These are phyloP conservation scores for Potentilla sterilis DNA, from an alignment of 306 rosid species.

Conservation along the genomic window DNA sequence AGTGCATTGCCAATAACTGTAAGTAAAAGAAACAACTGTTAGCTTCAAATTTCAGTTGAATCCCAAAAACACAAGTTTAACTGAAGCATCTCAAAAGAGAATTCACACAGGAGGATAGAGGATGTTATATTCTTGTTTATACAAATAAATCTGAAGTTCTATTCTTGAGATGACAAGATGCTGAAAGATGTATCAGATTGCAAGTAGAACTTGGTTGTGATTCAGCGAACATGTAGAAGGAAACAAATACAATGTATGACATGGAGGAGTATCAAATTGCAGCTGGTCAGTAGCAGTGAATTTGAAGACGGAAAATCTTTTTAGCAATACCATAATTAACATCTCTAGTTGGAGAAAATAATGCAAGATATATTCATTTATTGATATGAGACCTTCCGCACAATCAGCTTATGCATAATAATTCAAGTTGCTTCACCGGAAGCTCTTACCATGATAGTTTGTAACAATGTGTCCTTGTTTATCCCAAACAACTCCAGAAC, in stretches of 20 bases:
- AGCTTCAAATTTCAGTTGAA: conserved; percentile 14
- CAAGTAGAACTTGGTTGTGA: neutral
- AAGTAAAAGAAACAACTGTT: conserved; percentile 25
- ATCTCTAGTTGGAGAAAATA: neutral
- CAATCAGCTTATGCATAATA: conserved; percentile 12
- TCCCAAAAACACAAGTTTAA: neutral
- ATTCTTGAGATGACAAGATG: neutral
- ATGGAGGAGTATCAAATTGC: neutral
- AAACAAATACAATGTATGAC: neutral
- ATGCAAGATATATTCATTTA: conserved; percentile 1
- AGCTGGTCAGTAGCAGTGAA: neutral
- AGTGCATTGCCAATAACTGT: conserved; percentile 93
- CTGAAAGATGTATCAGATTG: neutral
- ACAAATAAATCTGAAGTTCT: neutral
- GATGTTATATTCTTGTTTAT: neutral
- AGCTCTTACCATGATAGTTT: conserved; percentile 84
- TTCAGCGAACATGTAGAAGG: neutral
- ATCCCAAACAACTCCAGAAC: conserved; percentile 98
- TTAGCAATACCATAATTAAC: conserved; percentile 2
- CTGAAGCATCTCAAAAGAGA: neutral
- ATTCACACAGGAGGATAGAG: neutral
- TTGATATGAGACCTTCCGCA: conserved; percentile 10
- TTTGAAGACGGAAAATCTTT: neutral
- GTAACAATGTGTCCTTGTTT: conserved; percentile 89
- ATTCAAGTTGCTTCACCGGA: conserved; percentile 5